phyloP scores from a whole-genome alignment of 1,284 basidiomycete genomes.

The Malassezia restricta region DNA sequence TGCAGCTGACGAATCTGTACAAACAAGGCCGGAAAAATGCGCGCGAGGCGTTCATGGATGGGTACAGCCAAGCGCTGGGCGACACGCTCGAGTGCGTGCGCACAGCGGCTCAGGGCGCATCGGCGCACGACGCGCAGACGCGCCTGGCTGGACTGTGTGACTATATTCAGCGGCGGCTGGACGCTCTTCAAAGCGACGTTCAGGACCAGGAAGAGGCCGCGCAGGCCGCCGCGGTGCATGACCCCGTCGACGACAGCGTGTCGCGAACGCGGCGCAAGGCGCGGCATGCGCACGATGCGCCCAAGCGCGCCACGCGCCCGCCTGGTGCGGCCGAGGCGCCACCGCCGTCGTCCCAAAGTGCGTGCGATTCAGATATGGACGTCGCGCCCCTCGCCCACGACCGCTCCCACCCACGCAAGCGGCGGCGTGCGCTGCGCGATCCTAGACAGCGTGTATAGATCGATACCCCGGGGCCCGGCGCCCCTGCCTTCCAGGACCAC shows the following conservation, averaged over 20 bases:
- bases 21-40: slow-evolving; percentile 11
- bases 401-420: background rate
- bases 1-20: slow-evolving; percentile 16
- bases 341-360: background rate
- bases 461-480: no score
- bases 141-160: background rate
- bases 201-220: slow-evolving; percentile 1
- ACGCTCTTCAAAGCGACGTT: slow-evolving; percentile 6
- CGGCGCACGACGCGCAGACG: background rate
- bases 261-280: background rate
- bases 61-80: slow-evolving; percentile 7
- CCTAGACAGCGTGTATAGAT: no score
- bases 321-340: background rate
- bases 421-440: background rate
- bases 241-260: background rate
- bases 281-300: background rate
- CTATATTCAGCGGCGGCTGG: slow-evolving; percentile 7
- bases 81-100: slow-evolving; percentile 8
- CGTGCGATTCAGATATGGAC: background rate
- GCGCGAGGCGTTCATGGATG: slow-evolving; percentile 6
- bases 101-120: background rate
- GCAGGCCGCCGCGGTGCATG: background rate
- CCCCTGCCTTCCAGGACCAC: no score
- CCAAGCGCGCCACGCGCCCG: no score
- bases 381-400: background rate